Evolutionary conservation across 768 basidiomycete genomes (phyloP), one percentile per base, ranked within the genome.

Genomic region (Suillus placidus): DNA sequence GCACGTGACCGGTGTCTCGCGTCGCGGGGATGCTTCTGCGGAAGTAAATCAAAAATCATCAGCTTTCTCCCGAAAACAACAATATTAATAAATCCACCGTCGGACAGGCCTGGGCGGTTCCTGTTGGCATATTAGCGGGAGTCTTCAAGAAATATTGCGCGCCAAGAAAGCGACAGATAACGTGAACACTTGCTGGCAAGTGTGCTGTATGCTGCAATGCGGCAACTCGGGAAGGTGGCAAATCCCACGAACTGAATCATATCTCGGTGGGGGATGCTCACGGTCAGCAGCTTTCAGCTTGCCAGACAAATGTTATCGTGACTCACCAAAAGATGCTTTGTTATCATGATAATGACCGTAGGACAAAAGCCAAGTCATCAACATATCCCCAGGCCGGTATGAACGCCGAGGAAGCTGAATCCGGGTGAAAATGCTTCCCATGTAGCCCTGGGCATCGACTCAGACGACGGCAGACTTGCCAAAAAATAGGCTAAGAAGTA

Each of bases 31-130:
- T 62, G 37, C 12, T 45, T 57, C 61, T 66, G 18, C 14, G 51
- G 58, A 65, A 60, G 66, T 66, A 65, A 67, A 67, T 52, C 20
- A 54, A 20, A 51, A 35, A 16, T 52, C 2, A 49, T 32, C 20
- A 57, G 45, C 55, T 34, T 49, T 43, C 16, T 49, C 35, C 47
- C 18, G 30, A 51, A 45, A 42, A 51, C 20, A 20, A 42, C 30
- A 32, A 43, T 42, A 43, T 45, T 30, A n/a, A 45, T 18, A 10
- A 18, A 60, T 42, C 20, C 18, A 60, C 37, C 23, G 26, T 42
- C 26, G 30, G 26, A 58, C 10, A 5, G 38, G 9, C 58, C 23
- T 42, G 26, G 18, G 18, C 18, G 13, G 26, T 18, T 32, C 18
- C 26, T 13, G 40, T 26, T 40, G 57, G 30, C 18, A 20, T 26